Conservation (phyloP, 192 early-diverging fungal genomes). For the Coemansia biformis region DNA sequence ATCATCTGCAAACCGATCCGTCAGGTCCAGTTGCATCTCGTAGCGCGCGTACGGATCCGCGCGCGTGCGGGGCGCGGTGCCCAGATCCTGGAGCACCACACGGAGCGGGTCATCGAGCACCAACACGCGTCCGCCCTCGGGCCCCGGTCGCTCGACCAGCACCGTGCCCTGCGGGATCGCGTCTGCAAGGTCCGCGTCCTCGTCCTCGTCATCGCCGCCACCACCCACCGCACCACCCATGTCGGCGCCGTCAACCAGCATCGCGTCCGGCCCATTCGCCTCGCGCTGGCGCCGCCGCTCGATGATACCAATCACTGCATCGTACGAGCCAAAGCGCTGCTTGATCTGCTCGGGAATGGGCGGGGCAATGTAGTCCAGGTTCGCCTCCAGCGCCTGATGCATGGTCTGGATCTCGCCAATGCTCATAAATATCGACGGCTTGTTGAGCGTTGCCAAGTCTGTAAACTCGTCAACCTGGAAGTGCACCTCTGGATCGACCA, state of each 20-base stretch:
- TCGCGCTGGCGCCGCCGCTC: slow-evolving; percentile 46
- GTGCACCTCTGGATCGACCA: slow-evolving; percentile 79
- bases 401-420: slow-evolving; percentile 87
- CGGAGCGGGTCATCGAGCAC: slow-evolving; percentile 58
- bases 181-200: slow-evolving; percentile 42
- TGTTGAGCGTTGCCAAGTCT: slow-evolving; percentile 71
- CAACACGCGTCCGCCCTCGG: slow-evolving; percentile 31
- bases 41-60: slow-evolving; percentile 46
- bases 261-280: slow-evolving; percentile 13
- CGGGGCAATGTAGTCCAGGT: slow-evolving; percentile 69
- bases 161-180: slow-evolving; percentile 51
- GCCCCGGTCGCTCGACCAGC: slow-evolving; percentile 39
- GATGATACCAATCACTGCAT: slow-evolving; percentile 47
- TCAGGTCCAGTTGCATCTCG: slow-evolving; percentile 49
- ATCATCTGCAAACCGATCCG: slow-evolving; percentile 59
- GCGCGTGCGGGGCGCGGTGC: slow-evolving; percentile 51
- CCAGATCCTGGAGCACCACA: slow-evolving; percentile 64
- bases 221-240: slow-evolving; percentile 1
- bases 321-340: slow-evolving; percentile 49
- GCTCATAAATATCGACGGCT: slow-evolving; percentile 84
- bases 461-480: slow-evolving; percentile 89
- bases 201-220: slow-evolving; percentile 29
- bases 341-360: slow-evolving; percentile 51
- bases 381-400: slow-evolving; percentile 75
- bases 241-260: slow-evolving; percentile 2